Conservation (phyloP, 768 basidiomycete species). For the Cyclocybe aegerita region DNA sequence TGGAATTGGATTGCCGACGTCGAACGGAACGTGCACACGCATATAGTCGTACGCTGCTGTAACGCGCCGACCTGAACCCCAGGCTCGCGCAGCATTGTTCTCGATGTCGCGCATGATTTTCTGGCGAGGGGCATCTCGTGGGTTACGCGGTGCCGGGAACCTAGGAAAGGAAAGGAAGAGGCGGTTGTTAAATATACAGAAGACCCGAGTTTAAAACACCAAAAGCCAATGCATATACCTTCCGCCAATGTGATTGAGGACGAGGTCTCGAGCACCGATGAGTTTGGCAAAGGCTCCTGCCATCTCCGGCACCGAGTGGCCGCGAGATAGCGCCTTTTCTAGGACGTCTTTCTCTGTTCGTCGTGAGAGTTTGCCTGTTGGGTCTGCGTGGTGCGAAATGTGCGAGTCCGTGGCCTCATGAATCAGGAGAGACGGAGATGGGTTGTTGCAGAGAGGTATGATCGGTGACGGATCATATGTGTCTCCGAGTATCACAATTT, state of each 20-base stretch:
- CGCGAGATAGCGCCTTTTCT: slow-evolving; percentile 57
- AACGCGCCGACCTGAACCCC: slow-evolving; percentile 45
- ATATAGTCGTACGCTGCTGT: slow-evolving; percentile 60
- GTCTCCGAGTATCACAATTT: slow-evolving; percentile 77
- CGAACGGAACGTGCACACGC: slow-evolving; percentile 39
- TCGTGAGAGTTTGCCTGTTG: slow-evolving; percentile 34
- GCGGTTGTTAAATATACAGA: neutral
- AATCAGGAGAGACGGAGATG: slow-evolving; percentile 66
- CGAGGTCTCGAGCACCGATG: slow-evolving; percentile 57
- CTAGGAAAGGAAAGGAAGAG: slow-evolving; percentile 26
- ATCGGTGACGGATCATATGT: slow-evolving; percentile 65
- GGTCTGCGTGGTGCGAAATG: slow-evolving; percentile 57
- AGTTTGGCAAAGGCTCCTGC: slow-evolving; percentile 73
- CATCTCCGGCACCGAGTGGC: slow-evolving; percentile 79
- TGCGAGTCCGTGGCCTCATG: slow-evolving; percentile 84
- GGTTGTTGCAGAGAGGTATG: slow-evolving; percentile 50
- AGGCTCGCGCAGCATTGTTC: slow-evolving; percentile 59
- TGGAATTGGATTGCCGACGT: neutral
- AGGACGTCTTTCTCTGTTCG: slow-evolving; percentile 40
- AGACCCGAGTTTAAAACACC: slow-evolving; percentile 1
- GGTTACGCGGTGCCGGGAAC: slow-evolving; percentile 50
- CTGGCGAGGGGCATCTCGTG: slow-evolving; percentile 32
- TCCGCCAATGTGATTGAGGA: slow-evolving; percentile 77
- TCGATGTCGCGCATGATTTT: slow-evolving; percentile 61
- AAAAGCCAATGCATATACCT: slow-evolving; percentile 40